Base-by-base conservation (phyloP, 306 rosid species). In the Citrullus amarus region DNA sequence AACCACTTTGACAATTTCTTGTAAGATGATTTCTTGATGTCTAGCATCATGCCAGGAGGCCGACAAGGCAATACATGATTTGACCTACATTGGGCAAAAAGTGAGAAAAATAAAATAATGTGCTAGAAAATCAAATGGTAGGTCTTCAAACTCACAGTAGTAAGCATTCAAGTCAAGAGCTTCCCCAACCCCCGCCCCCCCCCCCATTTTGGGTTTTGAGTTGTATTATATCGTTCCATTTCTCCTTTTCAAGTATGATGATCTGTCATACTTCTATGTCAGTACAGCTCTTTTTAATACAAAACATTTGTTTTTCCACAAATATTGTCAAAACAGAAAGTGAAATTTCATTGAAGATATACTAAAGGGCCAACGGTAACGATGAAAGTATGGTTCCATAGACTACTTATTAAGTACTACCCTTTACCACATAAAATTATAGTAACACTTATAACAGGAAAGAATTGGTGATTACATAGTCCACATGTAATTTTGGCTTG, bases 1-100 rank as follows among this genome's bases (percentile, higher is more conserved):
- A 92, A 86, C 97, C 97, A 95, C 90, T 95, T 95, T 0, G 97
- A 89, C 66, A 92, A 65, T 85, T 95, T 95, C 88, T 92, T 95
- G 88, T 91, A 61, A 30, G 98, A 95, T 50, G 98, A 95, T 78
- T 91, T 92, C 85, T 92, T 90, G 89, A 95, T 89, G 89, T 92
- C 97, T 60, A 95, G 83, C 55, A 93, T 95, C 76, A 86, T 62
- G 82, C 97, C 97, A 25, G 93, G 79, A 80, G 96, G 97, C 76
- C 97, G 90, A 76, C 97, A 95, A 74, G 91, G 92, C 79, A 95
- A 84, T 73, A 91, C 85, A 84, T 95, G 92, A 80, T 92, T 95
- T 78, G 98, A 87, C 98, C 98, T 92, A 80, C 70, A 82, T 34
- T 46, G 61, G 55, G 28, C 79, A 72, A 77, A 55, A 54, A 81